Conservation (phyloP, 2,329 filamentous ascomycete genomes). For the Metarhizium robertsii region DNA sequence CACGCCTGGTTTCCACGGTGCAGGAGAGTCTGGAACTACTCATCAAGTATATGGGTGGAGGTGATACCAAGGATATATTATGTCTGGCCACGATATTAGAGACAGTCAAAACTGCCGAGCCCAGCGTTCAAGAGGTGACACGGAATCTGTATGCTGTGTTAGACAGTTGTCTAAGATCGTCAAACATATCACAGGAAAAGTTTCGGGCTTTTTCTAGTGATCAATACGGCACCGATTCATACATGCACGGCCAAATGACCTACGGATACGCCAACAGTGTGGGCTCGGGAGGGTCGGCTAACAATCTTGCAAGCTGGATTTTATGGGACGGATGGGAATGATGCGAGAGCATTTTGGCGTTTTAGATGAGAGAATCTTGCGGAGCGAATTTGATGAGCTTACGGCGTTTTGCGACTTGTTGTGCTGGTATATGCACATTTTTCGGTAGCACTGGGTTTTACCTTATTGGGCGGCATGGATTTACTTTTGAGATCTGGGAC, state of each 20-base stretch:
- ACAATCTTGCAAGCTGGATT: constrained; percentile 25
- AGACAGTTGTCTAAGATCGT: constrained; percentile 34
- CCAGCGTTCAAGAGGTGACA: constrained; percentile 31
- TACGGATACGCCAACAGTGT: constrained; percentile 22
- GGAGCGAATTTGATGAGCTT: background rate
- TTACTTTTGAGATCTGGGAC: background rate
- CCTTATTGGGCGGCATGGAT: too few relatives aligned
- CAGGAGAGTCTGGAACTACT: constrained; percentile 38
- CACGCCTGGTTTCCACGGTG: constrained; percentile 32
- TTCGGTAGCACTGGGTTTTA: too few relatives aligned
- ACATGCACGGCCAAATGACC: constrained; percentile 16
- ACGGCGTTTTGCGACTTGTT: too few relatives aligned
- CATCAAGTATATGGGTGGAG: constrained; percentile 35
- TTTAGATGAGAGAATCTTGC: background rate
- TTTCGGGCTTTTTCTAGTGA: constrained; percentile 2
- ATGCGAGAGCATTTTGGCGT: background rate
- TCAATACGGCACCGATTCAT: constrained; percentile 13
- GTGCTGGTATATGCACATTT: too few relatives aligned
- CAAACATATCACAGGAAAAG: constrained; percentile 31
- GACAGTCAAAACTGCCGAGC: constrained; percentile 32
- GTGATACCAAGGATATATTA: constrained; percentile 41
- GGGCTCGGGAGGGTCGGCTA: constrained; percentile 15
- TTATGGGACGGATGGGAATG: constrained; percentile 31
- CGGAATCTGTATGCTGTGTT: constrained; percentile 32
- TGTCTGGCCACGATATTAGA: constrained; percentile 38